These are phyloP conservation scores for Pugionium cornutum DNA, from an alignment of 345 rosid species.

Conservation along the genomic window DNA sequence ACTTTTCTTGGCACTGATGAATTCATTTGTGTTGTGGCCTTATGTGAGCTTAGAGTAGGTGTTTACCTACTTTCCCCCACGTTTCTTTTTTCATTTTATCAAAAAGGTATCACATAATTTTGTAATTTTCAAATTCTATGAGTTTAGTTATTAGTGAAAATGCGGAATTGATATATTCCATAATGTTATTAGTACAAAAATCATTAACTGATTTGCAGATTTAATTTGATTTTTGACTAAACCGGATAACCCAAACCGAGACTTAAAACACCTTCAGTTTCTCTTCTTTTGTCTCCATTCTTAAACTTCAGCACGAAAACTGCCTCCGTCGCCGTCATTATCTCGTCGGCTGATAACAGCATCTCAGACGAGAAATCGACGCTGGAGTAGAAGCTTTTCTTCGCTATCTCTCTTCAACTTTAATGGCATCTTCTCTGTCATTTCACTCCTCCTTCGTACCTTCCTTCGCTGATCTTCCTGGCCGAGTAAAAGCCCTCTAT, in stretches of 20 bases:
- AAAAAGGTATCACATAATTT: background rate
- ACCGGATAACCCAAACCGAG: slow-evolving; percentile 24
- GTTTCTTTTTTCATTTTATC: background rate
- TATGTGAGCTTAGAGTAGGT: slow-evolving; percentile 25
- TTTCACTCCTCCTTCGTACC: slow-evolving; percentile 34
- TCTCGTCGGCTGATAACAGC: slow-evolving; percentile 9
- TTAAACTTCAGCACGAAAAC: background rate
- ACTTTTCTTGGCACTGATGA: slow-evolving; percentile 1
- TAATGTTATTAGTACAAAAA: background rate
- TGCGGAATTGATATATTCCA: background rate
- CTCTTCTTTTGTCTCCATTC: slow-evolving; percentile 6
- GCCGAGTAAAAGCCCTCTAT: slow-evolving; percentile 35
- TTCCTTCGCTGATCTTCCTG: slow-evolving; percentile 36
- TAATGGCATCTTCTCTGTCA: slow-evolving; percentile 46
- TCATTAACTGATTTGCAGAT: background rate
- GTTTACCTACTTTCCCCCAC: slow-evolving; percentile 30
- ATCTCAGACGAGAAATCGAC: slow-evolving; percentile 17
- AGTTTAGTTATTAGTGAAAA: too few relatives aligned
- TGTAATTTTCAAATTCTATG: background rate
- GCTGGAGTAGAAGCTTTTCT: slow-evolving; percentile 10
- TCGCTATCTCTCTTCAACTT: background rate
- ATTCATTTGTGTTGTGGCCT: background rate
- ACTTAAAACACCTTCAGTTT: background rate
- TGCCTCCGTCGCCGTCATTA: slow-evolving; percentile 28
- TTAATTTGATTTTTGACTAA: background rate